Percentiles rank a stretch among this genome's conserved stretches.
These are phyloP conservation scores for Flaveria bidentis DNA, from an alignment of 129 eudicot genomes.

Conservation along the genomic window DNA sequence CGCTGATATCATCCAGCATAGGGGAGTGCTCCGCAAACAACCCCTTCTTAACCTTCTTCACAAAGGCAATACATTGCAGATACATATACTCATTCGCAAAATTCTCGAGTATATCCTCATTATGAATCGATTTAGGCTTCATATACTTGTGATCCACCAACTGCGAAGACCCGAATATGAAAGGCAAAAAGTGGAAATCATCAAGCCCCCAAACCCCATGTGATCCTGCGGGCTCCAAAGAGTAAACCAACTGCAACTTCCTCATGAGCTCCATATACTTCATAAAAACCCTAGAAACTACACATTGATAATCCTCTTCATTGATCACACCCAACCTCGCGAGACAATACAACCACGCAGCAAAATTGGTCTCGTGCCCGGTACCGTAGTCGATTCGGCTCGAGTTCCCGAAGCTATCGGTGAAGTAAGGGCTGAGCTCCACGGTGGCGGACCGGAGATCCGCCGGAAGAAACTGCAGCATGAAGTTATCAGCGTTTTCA, in stretches of 20 bases:
- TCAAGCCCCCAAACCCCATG: constrained; percentile 99
- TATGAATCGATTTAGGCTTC: constrained; percentile 96
- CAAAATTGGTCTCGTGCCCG: constrained; percentile 94
- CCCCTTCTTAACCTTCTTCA: constrained; percentile 96
- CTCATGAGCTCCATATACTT: constrained; percentile 87
- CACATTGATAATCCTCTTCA: constrained; percentile 83
- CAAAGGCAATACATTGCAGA: constrained; percentile 73
- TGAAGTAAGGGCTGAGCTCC: constrained; percentile 75
- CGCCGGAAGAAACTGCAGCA: constrained; percentile 47
- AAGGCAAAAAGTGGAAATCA: constrained; percentile 92
- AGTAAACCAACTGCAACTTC: constrained; percentile 66
- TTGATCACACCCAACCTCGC: constrained; percentile 58
- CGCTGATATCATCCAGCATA: constrained; percentile 92
- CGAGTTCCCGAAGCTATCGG: constrained; percentile 85
- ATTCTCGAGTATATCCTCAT: constrained; percentile 83
- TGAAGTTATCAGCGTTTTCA: constrained; percentile 48
- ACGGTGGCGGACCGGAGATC: constrained; percentile 49
- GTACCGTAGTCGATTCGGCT: constrained; percentile 89
- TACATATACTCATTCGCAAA: constrained; percentile 78
- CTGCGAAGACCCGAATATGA: constrained; percentile 86
- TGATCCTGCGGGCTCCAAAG: constrained; percentile 92
- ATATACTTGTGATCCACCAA: constrained; percentile 88
- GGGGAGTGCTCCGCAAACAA: constrained; percentile 93
- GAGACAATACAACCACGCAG: constrained; percentile 87
- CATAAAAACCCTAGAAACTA: constrained; percentile 75